phyloP scores from a whole-genome alignment of 345 rosid genomes.

The Crucihimalaya himalaica region DNA sequence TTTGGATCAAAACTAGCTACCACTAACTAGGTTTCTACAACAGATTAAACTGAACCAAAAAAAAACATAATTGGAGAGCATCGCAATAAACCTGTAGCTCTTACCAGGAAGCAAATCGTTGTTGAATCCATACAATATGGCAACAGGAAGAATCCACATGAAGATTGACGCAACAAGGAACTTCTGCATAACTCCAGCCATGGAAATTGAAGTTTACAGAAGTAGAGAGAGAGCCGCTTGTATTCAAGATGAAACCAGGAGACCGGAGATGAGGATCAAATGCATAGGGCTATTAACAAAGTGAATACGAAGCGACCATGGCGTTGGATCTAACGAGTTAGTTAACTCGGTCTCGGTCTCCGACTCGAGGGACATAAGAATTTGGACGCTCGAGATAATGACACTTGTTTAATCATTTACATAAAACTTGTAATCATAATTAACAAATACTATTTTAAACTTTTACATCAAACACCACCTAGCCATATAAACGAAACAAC shows the following conservation, averaged over 20 bases:
- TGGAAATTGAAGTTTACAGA: conserved; percentile 25
- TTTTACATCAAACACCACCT: no score
- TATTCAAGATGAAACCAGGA: background rate
- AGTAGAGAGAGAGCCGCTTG: background rate
- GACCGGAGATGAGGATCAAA: background rate
- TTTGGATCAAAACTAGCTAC: no score
- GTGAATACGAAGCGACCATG: no score
- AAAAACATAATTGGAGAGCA: background rate
- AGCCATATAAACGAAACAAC: no score
- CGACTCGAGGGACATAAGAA: no score
- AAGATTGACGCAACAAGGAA: conserved; percentile 74
- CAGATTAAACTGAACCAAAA: background rate
- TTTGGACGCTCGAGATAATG: no score
- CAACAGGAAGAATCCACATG: conserved; percentile 84
- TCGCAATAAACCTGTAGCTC: background rate
- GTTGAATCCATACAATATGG: conserved; percentile 68
- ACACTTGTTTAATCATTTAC: no score
- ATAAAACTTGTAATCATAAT: no score
- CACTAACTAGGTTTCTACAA: background rate
- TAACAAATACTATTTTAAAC: no score
- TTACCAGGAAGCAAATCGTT: conserved; percentile 81
- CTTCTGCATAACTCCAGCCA: conserved; percentile 66
- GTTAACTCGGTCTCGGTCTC: no score
- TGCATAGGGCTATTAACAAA: no score
- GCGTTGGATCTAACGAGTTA: no score